Base-by-base conservation (phyloP, 1,139 yeast genomes). In the Yamadazyma dendronema region DNA sequence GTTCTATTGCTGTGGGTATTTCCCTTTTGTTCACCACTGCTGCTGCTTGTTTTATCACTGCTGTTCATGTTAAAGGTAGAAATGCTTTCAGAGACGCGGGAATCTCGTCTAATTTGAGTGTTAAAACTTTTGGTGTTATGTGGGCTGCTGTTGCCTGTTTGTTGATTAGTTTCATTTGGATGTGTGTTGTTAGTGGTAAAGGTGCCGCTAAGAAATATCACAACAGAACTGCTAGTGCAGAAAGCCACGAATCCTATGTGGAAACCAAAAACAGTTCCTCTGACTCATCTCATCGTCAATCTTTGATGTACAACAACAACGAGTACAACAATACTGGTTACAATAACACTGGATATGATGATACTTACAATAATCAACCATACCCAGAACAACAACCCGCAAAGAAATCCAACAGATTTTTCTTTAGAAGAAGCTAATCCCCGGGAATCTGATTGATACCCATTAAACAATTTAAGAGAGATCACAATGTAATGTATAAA, bases 11-110 rank as follows among this genome's bases (percentile, higher is more conserved):
- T 11, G 19, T 36, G 11, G 50, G 67, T 12, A 33, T 74, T 28
- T 74, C 85, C 1, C 60, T 77, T 31, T 47, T 83, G 22, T 81
- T 83, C 56, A 62, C 72, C 11, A 54, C 73, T 19, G 57, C 79
- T 22, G 80, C 85, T 14, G 79, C 89, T n/a, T 61, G 77, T 28
- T 61, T 83, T 42, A 59, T 75, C 33, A 84, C 95, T 6, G 84
- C 86, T 22, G 77, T 74, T 30, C 81, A 70, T 55, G 85, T 77
- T 21, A 71, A 70, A 57, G 92, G 86, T 27, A 72, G 77, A 46
- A 61, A 73, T 46, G 69, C 70, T 13, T 84, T 84, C 62, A 63
- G 62, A 28, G 52, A 65, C 39, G 67, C 63, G 27, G 81, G 80
- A 30, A 53, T 59, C 36, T 36, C 44, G 15, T 75, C 92, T 10